phyloP scores from a whole-genome alignment of 129 eudicot species.

The Cynara cardunculus region DNA sequence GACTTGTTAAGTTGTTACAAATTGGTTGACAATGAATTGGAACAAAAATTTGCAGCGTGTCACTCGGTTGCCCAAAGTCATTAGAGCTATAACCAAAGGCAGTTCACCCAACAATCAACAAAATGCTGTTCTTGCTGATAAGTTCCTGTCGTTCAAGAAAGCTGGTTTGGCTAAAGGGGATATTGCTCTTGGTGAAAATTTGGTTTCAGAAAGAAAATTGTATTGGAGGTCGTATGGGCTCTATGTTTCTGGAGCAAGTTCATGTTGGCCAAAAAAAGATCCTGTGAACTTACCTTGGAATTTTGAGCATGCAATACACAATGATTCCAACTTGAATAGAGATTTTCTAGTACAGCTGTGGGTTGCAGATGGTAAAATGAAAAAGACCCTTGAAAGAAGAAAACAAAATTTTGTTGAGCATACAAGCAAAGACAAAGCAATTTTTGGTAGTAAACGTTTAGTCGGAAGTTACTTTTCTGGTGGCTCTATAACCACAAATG shows the following conservation, averaged over 20 bases:
- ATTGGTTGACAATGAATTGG: slow-evolving; percentile 37
- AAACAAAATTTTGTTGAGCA: slow-evolving; percentile 18
- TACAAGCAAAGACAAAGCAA: slow-evolving; percentile 17
- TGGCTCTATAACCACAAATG: slow-evolving; percentile 29
- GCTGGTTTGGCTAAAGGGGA: slow-evolving; percentile 22
- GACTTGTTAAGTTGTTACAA: slow-evolving; percentile 6
- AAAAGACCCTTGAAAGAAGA: slow-evolving; percentile 29
- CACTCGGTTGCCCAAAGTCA: slow-evolving; percentile 23
- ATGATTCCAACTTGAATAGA: slow-evolving; percentile 55
- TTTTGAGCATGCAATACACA: slow-evolving; percentile 31
- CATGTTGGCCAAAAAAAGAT: slow-evolving; percentile 12
- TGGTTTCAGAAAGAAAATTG: slow-evolving; percentile 16
- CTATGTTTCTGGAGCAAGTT: slow-evolving; percentile 13
- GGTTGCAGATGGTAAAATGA: slow-evolving; percentile 58
- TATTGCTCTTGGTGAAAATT: slow-evolving; percentile 8
- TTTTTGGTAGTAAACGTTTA: slow-evolving; percentile 21
- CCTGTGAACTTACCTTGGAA: slow-evolving; percentile 13
- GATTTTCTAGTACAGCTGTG: slow-evolving; percentile 76
- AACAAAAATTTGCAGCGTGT: slow-evolving; percentile 27
- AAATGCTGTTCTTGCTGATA: slow-evolving; percentile 15
- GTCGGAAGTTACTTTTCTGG: slow-evolving; percentile 31
- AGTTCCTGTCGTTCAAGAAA: slow-evolving; percentile 6
- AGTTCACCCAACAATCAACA: slow-evolving; percentile 16
- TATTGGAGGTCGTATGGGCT: slow-evolving; percentile 22
- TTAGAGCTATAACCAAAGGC: slow-evolving; percentile 13